Base-by-base conservation (phyloP, 768 basidiomycete species). In the Pleurotus sapidus region DNA sequence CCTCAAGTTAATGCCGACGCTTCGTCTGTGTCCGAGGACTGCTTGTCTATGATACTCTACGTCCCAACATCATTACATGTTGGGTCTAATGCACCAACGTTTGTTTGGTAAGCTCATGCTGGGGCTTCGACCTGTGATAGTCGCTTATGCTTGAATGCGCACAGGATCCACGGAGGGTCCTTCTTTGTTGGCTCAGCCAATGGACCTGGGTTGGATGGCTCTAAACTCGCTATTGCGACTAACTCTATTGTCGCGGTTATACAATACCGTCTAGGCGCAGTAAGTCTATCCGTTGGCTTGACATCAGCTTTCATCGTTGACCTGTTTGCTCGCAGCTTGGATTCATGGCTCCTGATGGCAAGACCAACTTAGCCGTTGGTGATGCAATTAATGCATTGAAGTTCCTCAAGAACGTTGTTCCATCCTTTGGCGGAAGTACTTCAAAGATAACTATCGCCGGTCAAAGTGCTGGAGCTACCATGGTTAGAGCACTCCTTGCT, bases 161-260 rank as follows among this genome's bases (percentile, higher is more conserved):
- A 1, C 61, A 90, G 91, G 92, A 78, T 94, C 54, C 94, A 94
- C 61, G 94, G 93, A 8, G 93, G 94, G 18, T 93, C 92, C 0
- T 91, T 89, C 68, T 72, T 82, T 49, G 63, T 74, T 3, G 92
- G 94, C 5, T 87, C 87, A 39, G 86, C 89, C 3, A 86, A 83
- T 7, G 83, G 74, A 23, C 79, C 88, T 12, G 90, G 86, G 27
- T 72, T 96, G 9, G 89, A 93, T 68, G 93, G 91, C 1, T 87
- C 89, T 5, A 81, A 78, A 3, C 81, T 95, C 14, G 91, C 92
- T 0, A 65, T 78, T 23, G 80, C 82, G 1, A 88, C 88, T 5
- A 77, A 84, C 47, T 87, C 91, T 4, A 86, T 95, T 56, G 90
- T 95, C 15, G 87, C 86, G 6, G 86, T 91, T 14, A 75, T 93